phyloP scores from a whole-genome alignment of 2,329 filamentous ascomycete species.

The Cadophora gregata region DNA sequence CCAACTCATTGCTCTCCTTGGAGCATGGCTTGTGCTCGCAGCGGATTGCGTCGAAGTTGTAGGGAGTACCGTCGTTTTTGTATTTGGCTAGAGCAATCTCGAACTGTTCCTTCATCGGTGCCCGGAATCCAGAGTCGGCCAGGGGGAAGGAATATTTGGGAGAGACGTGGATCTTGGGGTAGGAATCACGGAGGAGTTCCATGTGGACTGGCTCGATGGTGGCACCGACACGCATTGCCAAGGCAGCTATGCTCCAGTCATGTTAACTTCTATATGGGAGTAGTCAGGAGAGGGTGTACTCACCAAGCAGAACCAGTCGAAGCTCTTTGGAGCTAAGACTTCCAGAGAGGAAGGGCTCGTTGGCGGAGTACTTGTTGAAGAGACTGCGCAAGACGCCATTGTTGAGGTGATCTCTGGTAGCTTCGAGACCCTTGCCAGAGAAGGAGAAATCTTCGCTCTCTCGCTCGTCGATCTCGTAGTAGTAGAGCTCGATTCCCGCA shows the following conservation, averaged over 20 bases:
- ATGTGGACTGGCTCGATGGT: conserved; percentile 21
- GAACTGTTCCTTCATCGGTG: conserved; percentile 23
- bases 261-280: not conserved
- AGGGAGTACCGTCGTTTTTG: conserved; percentile 26
- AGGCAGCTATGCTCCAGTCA: not conserved
- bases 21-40: conserved; percentile 14
- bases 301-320: conserved; percentile 13
- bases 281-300: not conserved
- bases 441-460: conserved; percentile 1
- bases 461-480: conserved; percentile 18
- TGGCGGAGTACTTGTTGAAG: conserved; percentile 19
- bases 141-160: conserved; percentile 20
- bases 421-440: conserved; percentile 24
- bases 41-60: conserved; percentile 22
- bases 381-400: conserved; percentile 19
- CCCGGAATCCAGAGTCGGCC: conserved; percentile 18
- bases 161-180: conserved; percentile 21
- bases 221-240: conserved; percentile 24
- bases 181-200: conserved; percentile 8
- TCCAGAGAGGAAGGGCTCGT: not conserved
- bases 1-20: conserved; percentile 15
- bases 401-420: conserved; percentile 24
- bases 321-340: conserved; percentile 11
- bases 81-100: conserved; percentile 19
- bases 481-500: conserved; percentile 24